Evolutionary conservation across 1,139 yeast species (phyloP).

Genomic region (Sugiyamaella neomexicana): DNA sequence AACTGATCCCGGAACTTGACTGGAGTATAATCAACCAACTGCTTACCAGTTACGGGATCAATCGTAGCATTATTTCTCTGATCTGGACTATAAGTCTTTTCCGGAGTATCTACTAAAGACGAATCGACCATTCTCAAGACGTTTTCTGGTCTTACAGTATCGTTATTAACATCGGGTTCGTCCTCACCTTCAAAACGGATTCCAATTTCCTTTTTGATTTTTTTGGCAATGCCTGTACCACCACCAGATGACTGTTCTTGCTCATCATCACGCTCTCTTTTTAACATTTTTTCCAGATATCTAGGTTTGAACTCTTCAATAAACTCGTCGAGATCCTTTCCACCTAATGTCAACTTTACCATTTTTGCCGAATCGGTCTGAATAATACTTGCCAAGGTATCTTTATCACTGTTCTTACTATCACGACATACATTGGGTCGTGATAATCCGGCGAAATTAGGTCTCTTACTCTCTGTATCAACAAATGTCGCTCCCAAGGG

Average conservation of each 20-base stretch:
- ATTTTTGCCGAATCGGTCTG: constrained; percentile 13
- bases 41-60: constrained; percentile 11
- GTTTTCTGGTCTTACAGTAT: constrained; percentile 40
- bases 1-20: constrained; percentile 13
- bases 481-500: constrained; percentile 37
- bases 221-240: constrained; percentile 21
- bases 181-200: constrained; percentile 32
- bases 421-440: constrained; percentile 27
- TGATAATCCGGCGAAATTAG: constrained; percentile 27
- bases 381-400: constrained; percentile 25
- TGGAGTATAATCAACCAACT: constrained; percentile 11
- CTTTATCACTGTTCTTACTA: constrained; percentile 20
- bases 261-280: constrained; percentile 31
- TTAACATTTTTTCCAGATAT: constrained; percentile 24
- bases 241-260: constrained; percentile 23
- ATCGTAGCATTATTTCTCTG: not conserved
- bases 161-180: constrained; percentile 34
- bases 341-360: constrained; percentile 28
- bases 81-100: constrained; percentile 17
- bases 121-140: constrained; percentile 45
- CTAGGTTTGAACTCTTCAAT: constrained; percentile 16
- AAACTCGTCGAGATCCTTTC: constrained; percentile 19
- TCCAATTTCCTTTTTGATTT: constrained; percentile 30
- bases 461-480: constrained; percentile 35
- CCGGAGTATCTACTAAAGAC: constrained; percentile 43